phyloP scores from a whole-genome alignment of 1,139 yeast genomes.

The Saccharomyces hybrid region DNA sequence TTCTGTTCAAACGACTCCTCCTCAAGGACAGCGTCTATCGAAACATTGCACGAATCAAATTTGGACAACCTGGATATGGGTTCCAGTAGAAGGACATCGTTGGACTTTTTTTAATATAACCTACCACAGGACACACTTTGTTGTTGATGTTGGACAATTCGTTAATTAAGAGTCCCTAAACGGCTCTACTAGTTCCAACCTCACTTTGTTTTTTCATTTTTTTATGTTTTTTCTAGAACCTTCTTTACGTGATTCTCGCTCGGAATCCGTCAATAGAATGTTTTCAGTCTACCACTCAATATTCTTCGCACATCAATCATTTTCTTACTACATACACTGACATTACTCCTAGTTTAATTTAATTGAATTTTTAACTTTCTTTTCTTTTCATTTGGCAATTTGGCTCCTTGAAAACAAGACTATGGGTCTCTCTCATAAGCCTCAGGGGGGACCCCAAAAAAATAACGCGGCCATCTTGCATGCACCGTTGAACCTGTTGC shows the following conservation, averaged over 20 bases:
- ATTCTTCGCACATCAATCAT: background rate
- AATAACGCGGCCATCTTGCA: background rate
- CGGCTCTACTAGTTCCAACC: no score
- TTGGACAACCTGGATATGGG: background rate
- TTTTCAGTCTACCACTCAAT: background rate
- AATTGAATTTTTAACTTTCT: background rate
- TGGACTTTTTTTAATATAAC: background rate
- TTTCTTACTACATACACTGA: background rate
- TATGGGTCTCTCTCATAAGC: background rate
- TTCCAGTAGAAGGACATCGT: background rate
- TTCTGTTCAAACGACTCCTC: conserved; percentile 2
- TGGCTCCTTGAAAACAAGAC: background rate
- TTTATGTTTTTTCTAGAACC: background rate
- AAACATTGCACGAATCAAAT: background rate
- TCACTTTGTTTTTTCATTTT: background rate
- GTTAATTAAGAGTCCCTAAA: background rate
- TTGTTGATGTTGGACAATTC: background rate
- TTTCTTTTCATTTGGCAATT: background rate
- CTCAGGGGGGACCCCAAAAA: background rate
- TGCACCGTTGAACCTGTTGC: background rate
- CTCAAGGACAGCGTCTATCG: conserved; percentile 3
- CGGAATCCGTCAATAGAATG: conserved; percentile 2
- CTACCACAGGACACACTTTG: background rate
- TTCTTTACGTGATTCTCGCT: conserved; percentile 4
- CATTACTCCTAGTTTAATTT: background rate